These are phyloP conservation scores for Diplodia seriata DNA, from an alignment of 2,329 filamentous ascomycete species.

Conservation along the genomic window DNA sequence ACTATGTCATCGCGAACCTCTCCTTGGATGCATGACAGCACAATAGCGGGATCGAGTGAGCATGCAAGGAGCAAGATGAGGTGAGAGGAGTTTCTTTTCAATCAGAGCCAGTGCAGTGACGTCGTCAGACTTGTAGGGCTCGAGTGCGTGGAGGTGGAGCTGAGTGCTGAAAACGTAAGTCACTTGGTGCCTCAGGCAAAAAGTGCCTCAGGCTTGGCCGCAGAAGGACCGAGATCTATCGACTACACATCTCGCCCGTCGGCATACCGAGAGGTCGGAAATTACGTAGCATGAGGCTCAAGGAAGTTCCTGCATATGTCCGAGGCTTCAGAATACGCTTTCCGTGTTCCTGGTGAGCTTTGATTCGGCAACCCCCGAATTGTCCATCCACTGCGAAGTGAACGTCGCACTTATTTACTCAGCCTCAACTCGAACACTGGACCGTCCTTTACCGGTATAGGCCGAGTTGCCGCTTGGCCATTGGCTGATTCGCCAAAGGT, in stretches of 20 bases:
- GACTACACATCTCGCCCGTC: background rate
- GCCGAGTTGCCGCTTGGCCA: background rate
- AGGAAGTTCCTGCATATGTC: background rate
- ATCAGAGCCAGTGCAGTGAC: background rate
- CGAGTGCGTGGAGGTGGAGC: background rate
- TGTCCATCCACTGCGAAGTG: background rate
- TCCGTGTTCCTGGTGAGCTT: background rate
- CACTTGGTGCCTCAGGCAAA: conserved; percentile 1
- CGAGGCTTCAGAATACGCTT: background rate
- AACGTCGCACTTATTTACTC: background rate
- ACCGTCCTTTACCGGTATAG: background rate
- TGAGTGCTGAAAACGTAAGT: background rate
- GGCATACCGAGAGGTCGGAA: background rate
- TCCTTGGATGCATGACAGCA: background rate
- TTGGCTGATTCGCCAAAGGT: background rate
- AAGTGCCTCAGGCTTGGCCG: background rate
- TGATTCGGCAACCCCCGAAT: background rate
- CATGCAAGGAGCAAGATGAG: background rate
- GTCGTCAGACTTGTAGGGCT: background rate
- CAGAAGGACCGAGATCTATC: conserved; percentile 12
- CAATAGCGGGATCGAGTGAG: background rate
- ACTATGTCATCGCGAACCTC: background rate
- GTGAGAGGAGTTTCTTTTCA: background rate
- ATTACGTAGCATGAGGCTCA: background rate
- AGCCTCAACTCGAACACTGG: background rate